Percentiles rank a stretch among this genome's conserved stretches.
Evolutionary conservation across 352 stramenopile genomes (phyloP).

Genomic region (Peronospora belbahrii): DNA sequence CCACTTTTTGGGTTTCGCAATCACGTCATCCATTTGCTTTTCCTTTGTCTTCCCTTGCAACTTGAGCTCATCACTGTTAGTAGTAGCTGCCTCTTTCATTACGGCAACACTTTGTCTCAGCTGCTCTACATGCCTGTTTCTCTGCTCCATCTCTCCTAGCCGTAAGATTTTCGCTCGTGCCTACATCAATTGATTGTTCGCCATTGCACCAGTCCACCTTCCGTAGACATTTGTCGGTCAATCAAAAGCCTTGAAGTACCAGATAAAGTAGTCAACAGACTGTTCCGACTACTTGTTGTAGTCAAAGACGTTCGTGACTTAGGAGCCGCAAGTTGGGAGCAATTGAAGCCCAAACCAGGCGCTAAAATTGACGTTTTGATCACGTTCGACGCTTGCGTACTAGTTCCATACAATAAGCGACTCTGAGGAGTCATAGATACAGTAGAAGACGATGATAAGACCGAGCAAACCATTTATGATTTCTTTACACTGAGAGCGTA

Average conservation of each 20-base stretch:
- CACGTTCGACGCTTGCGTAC: too few species aligned
- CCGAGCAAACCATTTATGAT: slow-evolving; percentile 21
- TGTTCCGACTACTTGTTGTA: slow-evolving; percentile 8
- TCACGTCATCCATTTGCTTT: slow-evolving; percentile 10
- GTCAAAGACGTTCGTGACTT: slow-evolving; percentile 17
- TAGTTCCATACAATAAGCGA: slow-evolving; percentile 28
- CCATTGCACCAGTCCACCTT: neutral
- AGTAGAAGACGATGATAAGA: slow-evolving; percentile 21
- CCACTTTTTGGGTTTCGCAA: slow-evolving; percentile 2
- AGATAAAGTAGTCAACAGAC: slow-evolving; percentile 1
- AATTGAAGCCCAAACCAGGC: neutral
- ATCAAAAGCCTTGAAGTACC: slow-evolving; percentile 24
- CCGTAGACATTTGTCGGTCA: slow-evolving; percentile 13
- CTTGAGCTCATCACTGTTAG: slow-evolving; percentile 25
- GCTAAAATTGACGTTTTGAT: slow-evolving; percentile 6
- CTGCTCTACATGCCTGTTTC: slow-evolving; percentile 58
- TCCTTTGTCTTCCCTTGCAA: slow-evolving; percentile 13
- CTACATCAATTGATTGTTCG: slow-evolving; percentile 45
- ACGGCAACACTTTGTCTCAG: slow-evolving; percentile 50
- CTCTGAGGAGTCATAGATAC: slow-evolving; percentile 31
- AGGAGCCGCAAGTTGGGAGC: slow-evolving; percentile 16
- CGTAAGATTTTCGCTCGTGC: slow-evolving; percentile 42
- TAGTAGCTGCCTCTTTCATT: slow-evolving; percentile 35
- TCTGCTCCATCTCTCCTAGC: slow-evolving; percentile 65
- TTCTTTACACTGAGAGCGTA: slow-evolving; percentile 70